Evolutionary conservation across 441 rosid species (phyloP).

Genomic region (Populus tomentosa): DNA sequence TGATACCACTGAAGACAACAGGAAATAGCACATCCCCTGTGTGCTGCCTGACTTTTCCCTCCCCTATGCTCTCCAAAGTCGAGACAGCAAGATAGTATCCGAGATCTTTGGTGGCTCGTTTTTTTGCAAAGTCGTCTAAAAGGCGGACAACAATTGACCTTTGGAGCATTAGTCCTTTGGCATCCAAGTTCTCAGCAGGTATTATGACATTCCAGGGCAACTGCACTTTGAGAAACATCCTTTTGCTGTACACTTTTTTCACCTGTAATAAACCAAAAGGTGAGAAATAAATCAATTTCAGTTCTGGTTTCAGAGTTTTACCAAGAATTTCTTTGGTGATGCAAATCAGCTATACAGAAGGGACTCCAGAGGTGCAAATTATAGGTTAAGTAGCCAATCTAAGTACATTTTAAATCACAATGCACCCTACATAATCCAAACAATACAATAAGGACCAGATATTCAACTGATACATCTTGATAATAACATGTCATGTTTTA

Average conservation of each 20-base stretch:
- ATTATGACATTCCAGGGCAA: slow-evolving; percentile 76
- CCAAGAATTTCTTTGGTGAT: not conserved
- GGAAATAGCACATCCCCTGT: slow-evolving; percentile 77
- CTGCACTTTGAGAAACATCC: slow-evolving; percentile 65
- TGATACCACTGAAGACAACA: slow-evolving; percentile 55
- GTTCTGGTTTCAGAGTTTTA: not conserved
- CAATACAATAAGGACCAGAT: not conserved
- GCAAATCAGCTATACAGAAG: not conserved
- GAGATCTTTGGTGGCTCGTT: slow-evolving; percentile 61
- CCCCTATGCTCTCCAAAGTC: slow-evolving; percentile 53
- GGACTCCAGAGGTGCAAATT: not conserved
- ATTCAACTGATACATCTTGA: not conserved
- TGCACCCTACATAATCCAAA: not conserved
- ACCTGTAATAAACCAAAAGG: slow-evolving; percentile 24
- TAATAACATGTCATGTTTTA: not conserved
- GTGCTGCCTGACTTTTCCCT: slow-evolving; percentile 64
- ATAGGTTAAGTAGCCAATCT: not conserved
- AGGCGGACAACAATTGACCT: slow-evolving; percentile 53
- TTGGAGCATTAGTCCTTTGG: slow-evolving; percentile 60
- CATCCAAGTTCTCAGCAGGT: slow-evolving; percentile 59
- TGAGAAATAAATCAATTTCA: not conserved
- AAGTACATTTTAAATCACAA: no score
- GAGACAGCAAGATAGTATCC: slow-evolving; percentile 69
- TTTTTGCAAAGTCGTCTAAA: slow-evolving; percentile 54
- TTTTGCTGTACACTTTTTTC: not conserved